Base-by-base conservation (phyloP, 805 yeast species). In the Candida silvicultrix region DNA sequence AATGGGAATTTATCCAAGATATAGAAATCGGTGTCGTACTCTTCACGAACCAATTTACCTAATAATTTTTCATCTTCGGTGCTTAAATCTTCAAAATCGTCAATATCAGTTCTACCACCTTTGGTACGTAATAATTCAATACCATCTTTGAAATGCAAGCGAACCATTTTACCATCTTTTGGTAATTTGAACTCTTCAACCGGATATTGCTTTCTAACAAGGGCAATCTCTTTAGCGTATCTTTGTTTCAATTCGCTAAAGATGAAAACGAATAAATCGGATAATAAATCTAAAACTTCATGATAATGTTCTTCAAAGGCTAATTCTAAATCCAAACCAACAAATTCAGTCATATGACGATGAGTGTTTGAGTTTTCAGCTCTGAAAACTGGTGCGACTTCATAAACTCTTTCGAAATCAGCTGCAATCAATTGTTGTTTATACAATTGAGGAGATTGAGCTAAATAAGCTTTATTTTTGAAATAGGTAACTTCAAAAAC, bases 331-430 rank as follows among this genome's bases (percentile, higher is more conserved):
- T 94, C 99, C 59, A 95, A 81, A 48, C 99, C 99, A 51, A 85
- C 86, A 67, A 94, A 94, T 71, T 94, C 99, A 47, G 99, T 94
- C 96, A 94, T 84, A 70, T 94, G 99, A 73, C 99, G 90, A 69
- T 94, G 98, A 19, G 99, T 92, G 75, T 94, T 90, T 51, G 98
- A 92, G 77, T 94, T 92, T 70, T 94, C 99, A 47, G 99, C 99
- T 71, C 99, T 82, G 80, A 94, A 94, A 39, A 94, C 98, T 34
- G 99, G 98, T 2, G 94, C 98, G 61, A 94, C 78, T 73, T 94
- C 99, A 65, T 81, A 94, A 42, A 94, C 99, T 60, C 80, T 81
- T 74, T 94, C 99, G 60, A 92, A 94, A 73, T 94, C 99, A 49
- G 96, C 95, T 41, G 97, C 96, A 70, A 94, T 94, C 67, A 92